Evolutionary conservation across 1,284 basidiomycete species (phyloP).

Genomic region (Cryptococcus maquisensis): DNA sequence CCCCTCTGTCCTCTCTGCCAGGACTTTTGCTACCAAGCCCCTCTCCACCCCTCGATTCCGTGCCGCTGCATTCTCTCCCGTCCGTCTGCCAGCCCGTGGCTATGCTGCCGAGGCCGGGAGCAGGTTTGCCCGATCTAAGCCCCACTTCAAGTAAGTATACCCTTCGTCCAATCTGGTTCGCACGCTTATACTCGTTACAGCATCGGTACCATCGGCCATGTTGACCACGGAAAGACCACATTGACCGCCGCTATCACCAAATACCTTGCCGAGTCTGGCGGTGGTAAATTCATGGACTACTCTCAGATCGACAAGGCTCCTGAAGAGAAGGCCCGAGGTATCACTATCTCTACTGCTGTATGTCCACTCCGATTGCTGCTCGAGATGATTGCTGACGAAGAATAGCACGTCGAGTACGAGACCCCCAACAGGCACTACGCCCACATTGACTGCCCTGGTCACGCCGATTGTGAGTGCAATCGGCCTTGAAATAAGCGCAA

Average conservation of each 20-base stretch:
- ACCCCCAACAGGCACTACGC: constrained; percentile 89
- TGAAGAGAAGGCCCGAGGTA: constrained; percentile 98
- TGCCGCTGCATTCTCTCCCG: constrained; percentile 17
- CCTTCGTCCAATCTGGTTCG: not conserved
- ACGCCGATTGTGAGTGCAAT: constrained; percentile 47
- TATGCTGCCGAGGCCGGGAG: constrained; percentile 60
- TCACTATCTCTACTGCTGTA: constrained; percentile 74
- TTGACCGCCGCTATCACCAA: constrained; percentile 98
- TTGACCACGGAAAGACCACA: constrained; percentile 94
- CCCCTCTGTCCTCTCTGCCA: constrained; percentile 23
- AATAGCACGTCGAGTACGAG: constrained; percentile 97
- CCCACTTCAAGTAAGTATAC: constrained; percentile 73
- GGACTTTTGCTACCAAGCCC: constrained; percentile 23
- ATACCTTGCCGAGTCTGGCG: constrained; percentile 76
- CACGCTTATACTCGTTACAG: constrained; percentile 19
- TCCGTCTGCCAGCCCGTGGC: constrained; percentile 25
- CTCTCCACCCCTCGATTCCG: constrained; percentile 17
- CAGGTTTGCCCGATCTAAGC: constrained; percentile 79
- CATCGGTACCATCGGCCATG: constrained; percentile 88
- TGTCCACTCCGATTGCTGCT: constrained; percentile 8
- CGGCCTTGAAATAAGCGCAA: constrained; percentile 1
- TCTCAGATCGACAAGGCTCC: constrained; percentile 99
- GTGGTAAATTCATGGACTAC: constrained; percentile 95
- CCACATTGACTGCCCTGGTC: constrained; percentile 93
- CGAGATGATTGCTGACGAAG: constrained; percentile 49